Evolutionary conservation across 768 basidiomycete genomes (phyloP).

Genomic region (Mycena galericulata): DNA sequence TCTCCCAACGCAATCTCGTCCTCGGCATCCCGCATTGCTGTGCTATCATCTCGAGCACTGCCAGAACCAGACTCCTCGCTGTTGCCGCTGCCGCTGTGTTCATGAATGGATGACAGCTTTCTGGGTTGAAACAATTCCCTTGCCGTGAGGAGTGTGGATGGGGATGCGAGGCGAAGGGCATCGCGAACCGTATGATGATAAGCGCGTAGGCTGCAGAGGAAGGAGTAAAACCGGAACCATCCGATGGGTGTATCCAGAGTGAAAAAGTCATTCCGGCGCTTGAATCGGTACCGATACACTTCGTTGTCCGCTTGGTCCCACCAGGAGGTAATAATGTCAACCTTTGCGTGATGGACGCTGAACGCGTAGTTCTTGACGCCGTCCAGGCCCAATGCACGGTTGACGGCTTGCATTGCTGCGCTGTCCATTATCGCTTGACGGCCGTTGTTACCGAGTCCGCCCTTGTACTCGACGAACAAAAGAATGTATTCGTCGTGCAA

Average conservation of each 20-base stretch:
- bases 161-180: background rate
- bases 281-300: background rate
- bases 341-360: conserved; percentile 4
- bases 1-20: background rate
- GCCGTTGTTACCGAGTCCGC: background rate
- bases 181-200: background rate
- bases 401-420: conserved; percentile 11
- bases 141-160: background rate
- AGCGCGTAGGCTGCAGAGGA: conserved; percentile 1
- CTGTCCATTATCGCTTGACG: conserved; percentile 14
- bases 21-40: background rate
- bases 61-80: background rate
- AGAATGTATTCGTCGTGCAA: conserved; percentile 1
- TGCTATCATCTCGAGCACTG: background rate
- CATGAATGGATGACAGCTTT: background rate
- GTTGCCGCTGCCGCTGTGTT: background rate
- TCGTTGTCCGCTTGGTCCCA: background rate
- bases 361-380: conserved; percentile 8
- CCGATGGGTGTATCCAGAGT: conserved; percentile 3
- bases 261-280: background rate
- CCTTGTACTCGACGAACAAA: conserved; percentile 7
- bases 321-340: conserved; percentile 12
- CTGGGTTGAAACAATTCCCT: background rate
- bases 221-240: conserved; percentile 13
- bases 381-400: conserved; percentile 6